phyloP scores from a whole-genome alignment of 768 basidiomycete genomes.

The Russula virescens region DNA sequence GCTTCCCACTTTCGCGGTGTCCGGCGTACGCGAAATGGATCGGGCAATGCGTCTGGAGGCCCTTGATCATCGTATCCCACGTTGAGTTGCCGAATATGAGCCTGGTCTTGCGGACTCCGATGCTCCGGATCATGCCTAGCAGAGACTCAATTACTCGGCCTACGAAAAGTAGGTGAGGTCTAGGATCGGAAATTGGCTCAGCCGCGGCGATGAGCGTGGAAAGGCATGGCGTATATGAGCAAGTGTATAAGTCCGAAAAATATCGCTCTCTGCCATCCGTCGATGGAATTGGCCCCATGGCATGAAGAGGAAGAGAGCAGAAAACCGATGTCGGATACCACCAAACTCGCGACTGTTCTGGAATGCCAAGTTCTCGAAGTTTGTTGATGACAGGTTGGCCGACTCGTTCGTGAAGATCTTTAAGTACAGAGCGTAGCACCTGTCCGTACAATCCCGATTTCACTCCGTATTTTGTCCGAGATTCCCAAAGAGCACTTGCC shows the following conservation, averaged over 20 bases:
- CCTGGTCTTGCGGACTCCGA: neutral
- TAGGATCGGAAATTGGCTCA: neutral
- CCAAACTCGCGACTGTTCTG: neutral
- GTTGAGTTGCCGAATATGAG: too few relatives aligned
- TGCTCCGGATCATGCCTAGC: neutral
- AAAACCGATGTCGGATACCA: neutral
- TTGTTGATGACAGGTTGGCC: slow-evolving; percentile 6
- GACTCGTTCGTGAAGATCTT: slow-evolving; percentile 4
- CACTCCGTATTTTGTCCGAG: neutral
- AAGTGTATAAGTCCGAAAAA: neutral
- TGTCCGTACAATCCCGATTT: neutral
- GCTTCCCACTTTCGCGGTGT: neutral
- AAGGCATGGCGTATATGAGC: slow-evolving; percentile 18
- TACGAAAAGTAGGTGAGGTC: neutral
- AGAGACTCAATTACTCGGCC: neutral
- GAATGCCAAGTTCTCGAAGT: neutral
- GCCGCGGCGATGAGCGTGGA: neutral
- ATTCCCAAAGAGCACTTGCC: neutral
- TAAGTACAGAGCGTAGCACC: neutral
- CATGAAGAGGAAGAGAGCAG: slow-evolving; percentile 18
- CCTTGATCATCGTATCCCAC: neutral
- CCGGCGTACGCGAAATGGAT: slow-evolving; percentile 5
- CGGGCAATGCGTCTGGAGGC: neutral
- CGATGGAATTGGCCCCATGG: slow-evolving; percentile 10
- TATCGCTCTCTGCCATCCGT: neutral